Conservation (phyloP, 1,284 basidiomycete genomes). For the Boletellus sp. region DNA sequence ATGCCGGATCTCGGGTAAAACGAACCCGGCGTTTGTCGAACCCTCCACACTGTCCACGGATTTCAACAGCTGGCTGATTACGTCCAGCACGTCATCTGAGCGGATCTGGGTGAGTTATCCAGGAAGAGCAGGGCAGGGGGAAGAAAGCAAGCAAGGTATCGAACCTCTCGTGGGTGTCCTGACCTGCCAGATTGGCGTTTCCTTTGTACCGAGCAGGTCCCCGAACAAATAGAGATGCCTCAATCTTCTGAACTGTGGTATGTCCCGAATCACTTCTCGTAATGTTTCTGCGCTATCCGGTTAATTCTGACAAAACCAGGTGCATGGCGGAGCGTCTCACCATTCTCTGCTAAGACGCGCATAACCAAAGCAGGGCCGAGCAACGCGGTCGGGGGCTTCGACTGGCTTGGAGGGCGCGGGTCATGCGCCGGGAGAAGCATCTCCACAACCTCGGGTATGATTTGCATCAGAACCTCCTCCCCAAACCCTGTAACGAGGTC, state of each 20-base stretch:
- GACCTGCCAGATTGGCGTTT: conserved; percentile 13
- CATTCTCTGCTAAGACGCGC: conserved; percentile 9
- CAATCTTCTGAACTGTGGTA: conserved; percentile 5
- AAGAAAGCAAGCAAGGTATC: not conserved
- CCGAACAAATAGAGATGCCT: conserved; percentile 13
- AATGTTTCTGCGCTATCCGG: conserved; percentile 5
- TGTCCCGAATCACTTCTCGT: conserved; percentile 9
- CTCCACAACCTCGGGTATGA: conserved; percentile 8
- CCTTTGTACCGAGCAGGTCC: conserved; percentile 7
- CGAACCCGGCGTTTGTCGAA: conserved; percentile 7
- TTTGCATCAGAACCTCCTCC: conserved; percentile 6
- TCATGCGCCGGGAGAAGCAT: conserved; percentile 11
- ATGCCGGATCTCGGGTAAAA: conserved; percentile 9
- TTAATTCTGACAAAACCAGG: not conserved
- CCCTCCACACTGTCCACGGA: conserved; percentile 13
- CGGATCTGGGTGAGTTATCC: not conserved
- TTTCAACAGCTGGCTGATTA: conserved; percentile 8
- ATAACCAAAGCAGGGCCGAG: conserved; percentile 14
- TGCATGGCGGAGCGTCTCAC: not conserved
- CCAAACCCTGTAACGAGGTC: conserved; percentile 7
- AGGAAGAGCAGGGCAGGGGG: no score
- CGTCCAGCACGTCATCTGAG: conserved; percentile 14
- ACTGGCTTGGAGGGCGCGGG: not conserved
- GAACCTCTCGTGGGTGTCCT: conserved; percentile 11
- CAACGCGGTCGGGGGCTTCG: conserved; percentile 5